Conservation (phyloP, 2,329 filamentous ascomycete genomes). For the Paraconiothyrium brasiliense region DNA sequence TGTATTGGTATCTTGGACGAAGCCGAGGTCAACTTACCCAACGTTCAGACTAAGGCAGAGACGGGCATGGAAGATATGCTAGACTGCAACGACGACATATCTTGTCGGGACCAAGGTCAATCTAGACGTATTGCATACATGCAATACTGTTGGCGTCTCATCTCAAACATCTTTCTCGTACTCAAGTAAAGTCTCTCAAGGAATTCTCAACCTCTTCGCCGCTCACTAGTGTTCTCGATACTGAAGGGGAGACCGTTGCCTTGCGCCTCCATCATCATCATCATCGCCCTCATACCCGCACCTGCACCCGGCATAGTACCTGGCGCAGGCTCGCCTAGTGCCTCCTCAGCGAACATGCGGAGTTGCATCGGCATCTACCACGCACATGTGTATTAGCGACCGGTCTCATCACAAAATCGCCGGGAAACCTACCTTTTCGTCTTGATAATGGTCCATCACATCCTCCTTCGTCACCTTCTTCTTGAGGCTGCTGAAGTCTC, state of each 20-base stretch:
- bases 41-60: too few relatives aligned
- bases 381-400: not conserved
- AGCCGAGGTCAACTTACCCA: too few relatives aligned
- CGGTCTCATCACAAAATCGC: too few relatives aligned
- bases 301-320: constrained; percentile 28
- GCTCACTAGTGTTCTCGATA: not conserved
- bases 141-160: too few relatives aligned
- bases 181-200: not conserved
- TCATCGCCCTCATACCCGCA: constrained; percentile 24
- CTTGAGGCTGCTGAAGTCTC: constrained; percentile 28
- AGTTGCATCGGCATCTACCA: constrained; percentile 37
- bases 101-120: too few relatives aligned
- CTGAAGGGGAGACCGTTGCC: not conserved
- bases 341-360: constrained; percentile 34
- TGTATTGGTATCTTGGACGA: too few relatives aligned
- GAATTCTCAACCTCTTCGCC: not conserved
- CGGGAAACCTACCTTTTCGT: constrained; percentile 11
- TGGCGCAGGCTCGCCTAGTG: constrained; percentile 27
- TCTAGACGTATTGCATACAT: too few relatives aligned
- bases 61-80: too few relatives aligned
- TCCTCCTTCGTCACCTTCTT: constrained; percentile 26
- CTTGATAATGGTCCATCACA: constrained; percentile 34
- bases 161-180: too few relatives aligned
- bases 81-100: too few relatives aligned
- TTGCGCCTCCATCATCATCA: constrained; percentile 31